Evolutionary conservation across 805 yeast genomes (phyloP), one percentile per base, ranked within the genome.

Genomic region (Komagataella populi): DNA sequence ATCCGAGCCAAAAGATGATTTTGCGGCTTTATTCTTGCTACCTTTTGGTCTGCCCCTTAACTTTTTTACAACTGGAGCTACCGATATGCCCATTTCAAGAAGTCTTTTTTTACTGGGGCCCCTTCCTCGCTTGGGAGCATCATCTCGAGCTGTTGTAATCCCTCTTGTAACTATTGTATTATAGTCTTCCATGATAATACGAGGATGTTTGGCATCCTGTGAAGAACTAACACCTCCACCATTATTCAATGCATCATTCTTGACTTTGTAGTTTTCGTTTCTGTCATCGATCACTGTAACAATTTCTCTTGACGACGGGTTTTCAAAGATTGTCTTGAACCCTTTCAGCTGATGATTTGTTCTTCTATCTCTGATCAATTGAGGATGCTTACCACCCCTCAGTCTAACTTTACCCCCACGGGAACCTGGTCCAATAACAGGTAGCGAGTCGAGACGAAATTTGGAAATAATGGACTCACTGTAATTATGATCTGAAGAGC

Each of bases 381-480:
- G 39, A 10, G 39, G 39, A 30, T 30, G n/a, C 14, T 30, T 30
- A 30, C 39, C 39, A 8, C 39, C 39, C 5, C 39, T 30, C 14
- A 30, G 12, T 17, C 24, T 49, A n/a, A 36, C 23, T 46, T 23
- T 23, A 18, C 50, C 47, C 20, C 50, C 23, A 18, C 45, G 14
- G 45, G 51, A 45, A 44, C 50, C 46, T 30, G 36, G 46, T 47
- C 50, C 50, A 17, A 18, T 18, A 20, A 50, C 46, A 16, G 49
- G 49, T 18, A 18, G 45, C 6, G 50, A 36, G 20, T 55, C 55
- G 22, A 56, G 48, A 23, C 59, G 47, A 50, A 56, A 56, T 16
- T 50, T 51, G 3, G 57, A 51, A 17, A 55, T 50, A n/a, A 49
- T 47, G 3, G 57, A 55, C n/a, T 55, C 57, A 45, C 39, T 50